A percentile compares a stretch with the other conserved stretches of the same genome.
Conservation (phyloP, 441 rosid species). For the Isatis lusitanica region DNA sequence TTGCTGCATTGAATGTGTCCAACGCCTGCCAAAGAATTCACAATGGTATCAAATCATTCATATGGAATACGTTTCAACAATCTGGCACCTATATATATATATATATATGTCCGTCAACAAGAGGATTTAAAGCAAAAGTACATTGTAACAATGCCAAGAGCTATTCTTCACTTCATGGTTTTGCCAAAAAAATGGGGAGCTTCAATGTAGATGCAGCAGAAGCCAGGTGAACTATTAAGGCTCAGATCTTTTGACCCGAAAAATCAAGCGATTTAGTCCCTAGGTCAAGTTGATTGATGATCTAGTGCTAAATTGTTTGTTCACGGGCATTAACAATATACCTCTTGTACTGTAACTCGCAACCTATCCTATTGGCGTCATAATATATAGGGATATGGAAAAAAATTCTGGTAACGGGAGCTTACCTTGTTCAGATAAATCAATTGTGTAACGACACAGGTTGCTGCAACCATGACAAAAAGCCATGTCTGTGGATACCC, state of each 20-base stretch:
- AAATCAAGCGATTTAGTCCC: not conserved
- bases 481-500: slow-evolving; percentile 76
- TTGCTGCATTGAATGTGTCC: slow-evolving; percentile 66
- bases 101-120: too few relatives aligned
- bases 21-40: slow-evolving; percentile 46
- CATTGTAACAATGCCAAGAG: not conserved
- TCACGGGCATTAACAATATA: not conserved
- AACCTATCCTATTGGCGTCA: not conserved
- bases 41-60: not conserved
- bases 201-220: not conserved
- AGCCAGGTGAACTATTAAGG: not conserved
- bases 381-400: not conserved
- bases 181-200: not conserved
- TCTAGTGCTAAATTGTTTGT: not conserved
- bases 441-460: slow-evolving; percentile 76
- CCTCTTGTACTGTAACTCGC: slow-evolving; percentile 1
- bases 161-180: not conserved
- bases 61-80: too few relatives aligned
- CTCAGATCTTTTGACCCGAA: not conserved
- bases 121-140: too few relatives aligned
- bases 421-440: slow-evolving; percentile 89
- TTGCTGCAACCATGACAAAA: slow-evolving; percentile 75
- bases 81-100: too few relatives aligned
- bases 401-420: not conserved
- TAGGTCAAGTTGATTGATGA: not conserved